These are phyloP conservation scores for Helotiales sp. DNA, from an alignment of 2,329 filamentous ascomycete genomes.

Conservation along the genomic window DNA sequence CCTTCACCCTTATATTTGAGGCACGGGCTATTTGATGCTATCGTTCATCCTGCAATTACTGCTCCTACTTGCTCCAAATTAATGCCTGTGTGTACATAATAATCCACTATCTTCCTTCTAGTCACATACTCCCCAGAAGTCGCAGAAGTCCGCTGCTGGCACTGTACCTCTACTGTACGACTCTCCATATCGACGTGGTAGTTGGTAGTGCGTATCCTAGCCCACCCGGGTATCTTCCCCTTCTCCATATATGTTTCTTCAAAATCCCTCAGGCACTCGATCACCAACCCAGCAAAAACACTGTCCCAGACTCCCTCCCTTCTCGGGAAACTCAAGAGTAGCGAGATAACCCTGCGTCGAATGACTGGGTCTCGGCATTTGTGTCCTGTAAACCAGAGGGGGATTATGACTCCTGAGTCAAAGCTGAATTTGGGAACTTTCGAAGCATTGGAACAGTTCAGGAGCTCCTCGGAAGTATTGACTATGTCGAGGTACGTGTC, in stretches of 20 bases:
- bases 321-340: conserved; percentile 58
- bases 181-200: conserved; percentile 9
- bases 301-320: conserved; percentile 66
- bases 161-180: conserved; percentile 7
- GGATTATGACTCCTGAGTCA: conserved; percentile 62
- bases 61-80: too few relatives aligned
- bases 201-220: conserved; percentile 9
- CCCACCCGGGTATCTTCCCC: conserved; percentile 13
- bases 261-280: conserved; percentile 11
- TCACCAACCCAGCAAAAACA: conserved; percentile 10
- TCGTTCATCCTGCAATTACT: too few relatives aligned
- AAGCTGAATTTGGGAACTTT: conserved; percentile 48
- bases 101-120: conserved; percentile 7
- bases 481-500: conserved; percentile 10
- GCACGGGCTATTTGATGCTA: too few relatives aligned
- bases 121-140: conserved; percentile 1
- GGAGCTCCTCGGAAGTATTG: conserved; percentile 10
- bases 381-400: conserved; percentile 62
- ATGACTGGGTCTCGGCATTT: conserved; percentile 58
- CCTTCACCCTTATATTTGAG: too few relatives aligned
- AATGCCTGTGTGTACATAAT: too few relatives aligned
- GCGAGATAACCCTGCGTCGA: conserved; percentile 61
- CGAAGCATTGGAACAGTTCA: conserved; percentile 6
- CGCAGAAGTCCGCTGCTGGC: conserved; percentile 11
- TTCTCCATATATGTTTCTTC: conserved; percentile 15